A percentile compares a stretch with the other conserved stretches of the same genome.
Evolutionary conservation across 2,329 filamentous ascomycete species (phyloP).

Genomic region (Aspergillus sp.): DNA sequence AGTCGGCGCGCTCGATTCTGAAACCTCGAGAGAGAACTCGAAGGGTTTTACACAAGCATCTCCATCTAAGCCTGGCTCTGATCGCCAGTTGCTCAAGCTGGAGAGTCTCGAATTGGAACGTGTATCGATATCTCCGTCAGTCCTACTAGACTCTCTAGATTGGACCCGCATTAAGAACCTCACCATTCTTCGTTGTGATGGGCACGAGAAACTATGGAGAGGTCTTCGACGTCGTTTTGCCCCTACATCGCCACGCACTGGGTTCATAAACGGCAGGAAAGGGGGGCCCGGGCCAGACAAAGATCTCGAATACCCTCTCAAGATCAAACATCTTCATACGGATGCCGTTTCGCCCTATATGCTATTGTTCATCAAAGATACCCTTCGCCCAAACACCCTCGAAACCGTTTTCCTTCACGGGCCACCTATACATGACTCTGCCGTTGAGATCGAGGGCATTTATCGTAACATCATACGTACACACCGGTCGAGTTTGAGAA

Average conservation of each 20-base stretch:
- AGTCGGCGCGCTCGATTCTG: background rate
- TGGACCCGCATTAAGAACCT: constrained; percentile 73
- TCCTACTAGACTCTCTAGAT: constrained; percentile 73
- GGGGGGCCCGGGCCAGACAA: constrained; percentile 8
- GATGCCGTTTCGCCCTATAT: constrained; percentile 71
- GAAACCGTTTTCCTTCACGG: constrained; percentile 80
- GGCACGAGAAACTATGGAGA: constrained; percentile 77
- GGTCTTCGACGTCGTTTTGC: constrained; percentile 67
- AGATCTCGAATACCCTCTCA: constrained; percentile 61
- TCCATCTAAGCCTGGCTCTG: constrained; percentile 14
- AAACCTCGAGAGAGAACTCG: constrained; percentile 14
- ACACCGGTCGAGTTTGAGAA: constrained; percentile 73
- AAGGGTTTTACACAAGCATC: constrained; percentile 1
- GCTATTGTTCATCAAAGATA: constrained; percentile 76
- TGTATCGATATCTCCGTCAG: constrained; percentile 71
- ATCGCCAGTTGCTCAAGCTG: constrained; percentile 60
- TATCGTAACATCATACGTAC: constrained; percentile 71
- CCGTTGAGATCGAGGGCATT: constrained; percentile 70
- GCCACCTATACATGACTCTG: constrained; percentile 57
- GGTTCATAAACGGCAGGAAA: constrained; percentile 16
- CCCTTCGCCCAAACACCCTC: constrained; percentile 76
- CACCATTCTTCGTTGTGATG: constrained; percentile 73
- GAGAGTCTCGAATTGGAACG: constrained; percentile 76
- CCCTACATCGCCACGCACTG: constrained; percentile 40
- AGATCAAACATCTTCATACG: constrained; percentile 74